Percentiles rank a stretch among this genome's conserved stretches.
Evolutionary conservation across 257 asterid species (phyloP).

Genomic region (Solanum piurae): DNA sequence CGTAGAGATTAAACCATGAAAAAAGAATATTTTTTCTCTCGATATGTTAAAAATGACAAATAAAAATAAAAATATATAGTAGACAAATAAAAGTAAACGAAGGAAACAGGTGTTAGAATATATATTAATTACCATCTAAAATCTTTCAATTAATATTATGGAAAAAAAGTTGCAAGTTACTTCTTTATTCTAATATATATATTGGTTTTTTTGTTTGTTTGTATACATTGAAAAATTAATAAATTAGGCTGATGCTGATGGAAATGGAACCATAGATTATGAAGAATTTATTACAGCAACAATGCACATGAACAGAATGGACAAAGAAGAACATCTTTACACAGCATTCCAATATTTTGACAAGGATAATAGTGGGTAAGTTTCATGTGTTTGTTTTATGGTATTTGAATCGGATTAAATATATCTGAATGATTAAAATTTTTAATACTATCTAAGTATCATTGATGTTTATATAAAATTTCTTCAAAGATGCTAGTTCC

Average conservation of each 20-base stretch:
- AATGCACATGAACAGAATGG: constrained; percentile 96
- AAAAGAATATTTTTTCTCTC: no score
- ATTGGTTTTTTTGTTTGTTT: background rate
- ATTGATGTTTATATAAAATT: background rate
- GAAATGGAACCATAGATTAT: constrained; percentile 91
- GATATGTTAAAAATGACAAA: no score
- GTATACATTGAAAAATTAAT: background rate
- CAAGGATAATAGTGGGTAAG: constrained; percentile 92
- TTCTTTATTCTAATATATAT: background rate
- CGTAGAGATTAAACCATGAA: background rate
- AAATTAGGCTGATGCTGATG: constrained; percentile 86
- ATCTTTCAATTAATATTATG: background rate
- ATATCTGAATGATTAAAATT: no score
- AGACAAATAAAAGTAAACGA: no score
- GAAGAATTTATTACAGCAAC: constrained; percentile 97
- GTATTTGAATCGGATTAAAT: no score
- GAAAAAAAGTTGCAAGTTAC: background rate
- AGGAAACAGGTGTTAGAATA: background rate
- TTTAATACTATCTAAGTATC: no score
- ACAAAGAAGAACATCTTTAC: constrained; percentile 93
- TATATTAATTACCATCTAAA: background rate
- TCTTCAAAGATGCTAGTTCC: background rate
- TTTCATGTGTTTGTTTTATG: no score
- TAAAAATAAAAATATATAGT: no score
- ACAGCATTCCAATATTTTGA: constrained; percentile 96